Percentiles rank a stretch among this genome's conserved stretches.
phyloP scores from a whole-genome alignment of 2,329 filamentous ascomycete genomes.

The Fusarium mundagurra region DNA sequence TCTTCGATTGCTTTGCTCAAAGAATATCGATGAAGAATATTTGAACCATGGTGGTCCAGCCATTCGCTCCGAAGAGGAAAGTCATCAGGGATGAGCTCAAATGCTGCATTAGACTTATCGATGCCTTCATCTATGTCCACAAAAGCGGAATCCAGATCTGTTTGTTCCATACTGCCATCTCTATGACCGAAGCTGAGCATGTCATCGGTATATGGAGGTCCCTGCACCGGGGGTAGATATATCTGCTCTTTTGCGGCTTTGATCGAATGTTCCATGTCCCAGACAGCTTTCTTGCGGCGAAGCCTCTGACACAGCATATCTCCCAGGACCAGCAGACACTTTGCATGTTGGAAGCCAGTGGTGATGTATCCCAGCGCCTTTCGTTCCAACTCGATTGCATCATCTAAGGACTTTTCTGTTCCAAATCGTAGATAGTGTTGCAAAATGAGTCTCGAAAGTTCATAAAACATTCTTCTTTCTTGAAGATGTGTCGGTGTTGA shows the following conservation, averaged over 20 bases:
- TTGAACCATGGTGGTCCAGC: not conserved
- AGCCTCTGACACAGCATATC: not conserved
- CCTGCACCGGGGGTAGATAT: not conserved
- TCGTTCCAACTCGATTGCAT: not conserved
- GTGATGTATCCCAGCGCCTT: not conserved
- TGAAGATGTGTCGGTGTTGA: not conserved
- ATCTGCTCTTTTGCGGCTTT: not conserved
- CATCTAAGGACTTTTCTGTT: not conserved
- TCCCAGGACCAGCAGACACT: not conserved
- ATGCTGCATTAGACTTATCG: not conserved
- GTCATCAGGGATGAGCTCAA: not conserved
- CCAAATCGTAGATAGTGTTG: not conserved
- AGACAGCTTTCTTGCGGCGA: not conserved
- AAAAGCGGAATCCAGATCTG: accelerated
- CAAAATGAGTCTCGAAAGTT: not conserved
- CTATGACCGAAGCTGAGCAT: not conserved
- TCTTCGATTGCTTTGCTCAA: not conserved
- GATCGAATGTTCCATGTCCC: not conserved
- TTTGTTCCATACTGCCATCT: accelerated
- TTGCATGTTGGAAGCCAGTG: not conserved
- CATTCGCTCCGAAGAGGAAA: not conserved
- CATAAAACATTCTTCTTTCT: not conserved
- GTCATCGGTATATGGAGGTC: accelerated
- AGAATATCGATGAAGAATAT: not conserved
- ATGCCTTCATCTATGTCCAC: not conserved